Evolutionary conservation across 2,329 filamentous ascomycete genomes (phyloP), one percentile per base, ranked within the genome.

Genomic region (Penicillium sp.): DNA sequence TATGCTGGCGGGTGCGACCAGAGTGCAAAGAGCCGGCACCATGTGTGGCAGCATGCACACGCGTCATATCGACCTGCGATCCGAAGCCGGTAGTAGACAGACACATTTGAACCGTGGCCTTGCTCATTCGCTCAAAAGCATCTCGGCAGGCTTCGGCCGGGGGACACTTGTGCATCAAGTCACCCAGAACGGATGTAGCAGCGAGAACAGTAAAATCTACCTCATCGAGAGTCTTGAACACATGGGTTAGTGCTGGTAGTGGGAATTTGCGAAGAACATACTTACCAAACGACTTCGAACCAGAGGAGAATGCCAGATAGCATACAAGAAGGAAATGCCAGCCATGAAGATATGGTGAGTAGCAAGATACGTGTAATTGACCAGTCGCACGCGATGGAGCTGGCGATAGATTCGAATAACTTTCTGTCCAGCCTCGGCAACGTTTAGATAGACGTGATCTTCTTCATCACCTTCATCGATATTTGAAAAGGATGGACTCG

Each of bases 271-370:
- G 10, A 29, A 33, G 8, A 16, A 24, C 12, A 28, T 57, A 78
- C 88, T 76, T 82, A 93, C 89, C 72, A 97, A 77, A 51, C 89
- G 85, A 69, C 88, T 91, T 64, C 93, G 84, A 45, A 97, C 93
- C 49, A 90, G 82, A 6, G 90, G 85, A 10, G 93, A 96, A 73
- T 97, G 93, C 93, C 93, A 97, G 52, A 97, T 94, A 18, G 94
- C 92, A 72, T 96, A 97, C 2, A 97, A 80, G 71, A 96, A 97
- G 23, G 93, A 95, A 53, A 97, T 87, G 74, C 92, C 93, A 26
- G 93, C 93, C 89, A 96, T 96, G 75, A 97, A 97, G 6, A 97
- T 80, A 72, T 97, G 92, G 69, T 97, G 93, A 0, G 94, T 96
- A 2, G 94, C 92, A 49, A 97, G 77, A 71, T 95, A 97, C 0